phyloP scores from a whole-genome alignment of 2,329 filamentous ascomycete genomes.

The Scedosporium aurantiacum region DNA sequence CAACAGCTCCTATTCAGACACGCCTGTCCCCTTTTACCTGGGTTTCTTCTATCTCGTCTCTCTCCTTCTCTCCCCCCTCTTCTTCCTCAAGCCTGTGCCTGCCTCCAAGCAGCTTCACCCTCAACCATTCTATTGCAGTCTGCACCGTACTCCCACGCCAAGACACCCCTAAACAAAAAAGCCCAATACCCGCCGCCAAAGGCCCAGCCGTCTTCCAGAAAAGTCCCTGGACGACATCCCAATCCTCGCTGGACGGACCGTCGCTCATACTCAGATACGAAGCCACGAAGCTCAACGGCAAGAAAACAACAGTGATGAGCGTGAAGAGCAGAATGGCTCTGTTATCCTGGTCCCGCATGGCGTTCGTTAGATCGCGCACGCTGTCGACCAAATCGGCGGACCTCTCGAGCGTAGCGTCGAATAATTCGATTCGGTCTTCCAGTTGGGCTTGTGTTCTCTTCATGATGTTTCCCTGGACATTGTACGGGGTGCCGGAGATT shows the following conservation, averaged over 20 bases:
- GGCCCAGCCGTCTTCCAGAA: conserved; percentile 11
- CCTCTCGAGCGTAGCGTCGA: background rate
- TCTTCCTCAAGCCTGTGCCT: too few relatives aligned
- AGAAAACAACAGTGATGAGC: conserved; percentile 19
- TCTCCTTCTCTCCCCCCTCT: too few relatives aligned
- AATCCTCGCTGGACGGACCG: conserved; percentile 6
- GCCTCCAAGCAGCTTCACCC: too few relatives aligned
- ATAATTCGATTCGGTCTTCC: background rate
- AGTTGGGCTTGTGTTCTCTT: background rate
- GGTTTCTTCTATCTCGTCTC: too few relatives aligned
- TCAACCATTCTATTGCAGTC: too few relatives aligned
- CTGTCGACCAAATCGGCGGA: background rate
- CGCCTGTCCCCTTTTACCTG: too few relatives aligned
- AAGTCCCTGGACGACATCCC: conserved; percentile 7
- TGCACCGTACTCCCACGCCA: too few relatives aligned
- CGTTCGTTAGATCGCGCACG: background rate
- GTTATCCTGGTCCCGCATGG: conserved; percentile 11
- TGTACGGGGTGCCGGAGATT: background rate
- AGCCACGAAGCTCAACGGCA: conserved; percentile 20
- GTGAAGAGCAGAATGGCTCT: conserved; percentile 21
- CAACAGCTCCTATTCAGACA: too few relatives aligned
- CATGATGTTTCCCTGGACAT: background rate
- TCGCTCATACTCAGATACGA: conserved; percentile 21
- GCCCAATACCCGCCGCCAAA: conserved; percentile 6
- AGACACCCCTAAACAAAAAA: conserved; percentile 1